Base-by-base conservation (phyloP, 2,329 filamentous ascomycete species). In the Apiospora phragmitis region DNA sequence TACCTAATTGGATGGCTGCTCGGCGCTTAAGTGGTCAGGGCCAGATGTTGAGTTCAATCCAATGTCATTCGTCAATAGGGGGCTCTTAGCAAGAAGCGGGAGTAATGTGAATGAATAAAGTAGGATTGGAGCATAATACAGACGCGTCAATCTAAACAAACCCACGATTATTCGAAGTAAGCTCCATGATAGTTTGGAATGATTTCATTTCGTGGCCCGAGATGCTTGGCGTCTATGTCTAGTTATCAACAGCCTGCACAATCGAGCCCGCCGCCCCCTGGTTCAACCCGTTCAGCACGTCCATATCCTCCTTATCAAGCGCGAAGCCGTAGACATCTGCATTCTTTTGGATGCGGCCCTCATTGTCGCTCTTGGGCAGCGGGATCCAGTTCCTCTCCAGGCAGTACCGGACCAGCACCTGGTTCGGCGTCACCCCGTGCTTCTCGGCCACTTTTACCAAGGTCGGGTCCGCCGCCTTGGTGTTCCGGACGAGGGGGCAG, bases 301-400 rank as follows among this genome's bases (percentile, higher is more conserved):
- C 76, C 87, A 93, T 89, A 70, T 93, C 90, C 9, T 87, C 85
- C 18, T 81, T 77, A 7, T 81, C 82, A 18, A 93, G 80, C 42
- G 85, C 82, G 77, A 93, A 92, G 69, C 84, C 85, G 78, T 87
- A 92, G 0, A 93, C 84, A 69, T 90, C 81, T 0, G 85, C 84
- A 76, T 93, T 93, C 70, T 86, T 83, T 68, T 80, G 83, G 73
- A 93, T 93, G 14, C 90, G 84, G 12, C 85, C 85, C 0, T 85
- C 83, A 2, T 84, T 87, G 69, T 88, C 88, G 71, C 90, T 92
- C 83, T 93, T 93, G 26, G 91, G 90, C 70, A 93, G 79, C 24
- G 91, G 90, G 21, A 91, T 85, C 88, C 90, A 92, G 12, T 84
- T 86, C 81, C 93, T 93, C 77, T 94, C 91, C 76, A 94, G 79